These are phyloP conservation scores for Phytophthora cactorum DNA, from an alignment of 352 stramenopile species.

Conservation along the genomic window DNA sequence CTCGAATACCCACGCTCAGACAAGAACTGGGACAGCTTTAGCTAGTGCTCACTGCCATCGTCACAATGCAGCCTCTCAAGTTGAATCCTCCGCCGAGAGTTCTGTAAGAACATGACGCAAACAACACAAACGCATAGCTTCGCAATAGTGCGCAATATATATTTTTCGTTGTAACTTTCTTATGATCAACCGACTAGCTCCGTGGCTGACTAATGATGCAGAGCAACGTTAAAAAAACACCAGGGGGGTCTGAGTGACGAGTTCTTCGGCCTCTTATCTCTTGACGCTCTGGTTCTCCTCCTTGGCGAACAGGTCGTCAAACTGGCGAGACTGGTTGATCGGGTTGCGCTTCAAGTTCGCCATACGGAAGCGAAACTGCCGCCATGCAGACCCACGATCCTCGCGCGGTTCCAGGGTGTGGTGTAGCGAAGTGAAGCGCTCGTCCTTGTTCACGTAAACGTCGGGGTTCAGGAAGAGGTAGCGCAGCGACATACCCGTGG, in stretches of 20 bases:
- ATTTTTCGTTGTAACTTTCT: conserved; percentile 27
- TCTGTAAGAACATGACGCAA: background rate
- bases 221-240: background rate
- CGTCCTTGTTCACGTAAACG: conserved; percentile 73
- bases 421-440: conserved; percentile 51
- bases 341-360: conserved; percentile 70
- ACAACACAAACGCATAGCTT: conserved; percentile 9
- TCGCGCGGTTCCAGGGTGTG: conserved; percentile 45
- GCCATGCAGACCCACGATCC: conserved; percentile 50
- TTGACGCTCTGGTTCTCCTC: conserved; percentile 61
- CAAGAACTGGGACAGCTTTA: conserved; percentile 37
- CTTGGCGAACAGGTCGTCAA: conserved; percentile 62
- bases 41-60: background rate
- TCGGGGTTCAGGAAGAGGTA: conserved; percentile 65
- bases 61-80: too few relatives aligned
- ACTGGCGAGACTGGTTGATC: conserved; percentile 79
- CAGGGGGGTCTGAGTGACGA: background rate
- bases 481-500: conserved; percentile 42
- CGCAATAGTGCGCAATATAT: conserved; percentile 32
- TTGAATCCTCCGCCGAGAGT: background rate
- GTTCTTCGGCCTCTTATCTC: conserved; percentile 40
- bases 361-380: conserved; percentile 71
- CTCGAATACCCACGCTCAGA: conserved; percentile 58
- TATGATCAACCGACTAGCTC: conserved; percentile 24
- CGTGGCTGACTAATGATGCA: conserved; percentile 5